Conservation (phyloP, 495 filamentous ascomycete genomes). For the Neurospora terricola region DNA sequence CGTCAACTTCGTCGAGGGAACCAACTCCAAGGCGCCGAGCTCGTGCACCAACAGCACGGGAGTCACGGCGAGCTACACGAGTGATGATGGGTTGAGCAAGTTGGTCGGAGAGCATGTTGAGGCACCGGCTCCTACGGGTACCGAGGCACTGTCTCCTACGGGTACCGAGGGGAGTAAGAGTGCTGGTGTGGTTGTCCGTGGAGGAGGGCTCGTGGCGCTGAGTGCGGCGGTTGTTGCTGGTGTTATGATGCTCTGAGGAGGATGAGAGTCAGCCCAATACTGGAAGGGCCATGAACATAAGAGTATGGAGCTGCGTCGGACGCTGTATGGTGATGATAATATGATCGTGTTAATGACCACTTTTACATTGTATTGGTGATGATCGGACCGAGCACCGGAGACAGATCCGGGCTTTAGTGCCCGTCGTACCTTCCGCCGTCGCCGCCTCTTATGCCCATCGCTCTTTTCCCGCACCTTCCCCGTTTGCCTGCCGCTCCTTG, state of each 20-base stretch:
- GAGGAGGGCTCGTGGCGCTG: constrained; percentile 4
- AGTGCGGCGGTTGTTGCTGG: constrained; percentile 5
- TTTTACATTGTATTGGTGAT: neutral
- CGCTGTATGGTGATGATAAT: neutral
- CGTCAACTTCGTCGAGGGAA: constrained; percentile 40
- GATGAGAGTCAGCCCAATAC: neutral
- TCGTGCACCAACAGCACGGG: constrained; percentile 35
- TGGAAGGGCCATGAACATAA: too few species aligned
- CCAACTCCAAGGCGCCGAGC: constrained; percentile 6
- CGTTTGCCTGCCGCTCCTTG: too few species aligned
- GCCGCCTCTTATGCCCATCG: neutral
- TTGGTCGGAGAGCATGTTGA: constrained; percentile 9
- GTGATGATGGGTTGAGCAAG: constrained; percentile 24
- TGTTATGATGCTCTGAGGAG: constrained; percentile 11
- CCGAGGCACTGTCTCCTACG: constrained; percentile 5
- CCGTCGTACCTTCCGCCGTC: neutral
- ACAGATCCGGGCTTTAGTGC: neutral
- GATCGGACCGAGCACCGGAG: neutral
- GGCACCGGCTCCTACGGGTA: neutral
- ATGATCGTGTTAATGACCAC: neutral
- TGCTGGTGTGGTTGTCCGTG: constrained; percentile 9
- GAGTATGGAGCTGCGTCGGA: neutral
- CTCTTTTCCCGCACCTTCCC: too few species aligned
- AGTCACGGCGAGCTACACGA: constrained; percentile 24
- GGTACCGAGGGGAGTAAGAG: constrained; percentile 10